Evolutionary conservation across 2,329 filamentous ascomycete genomes (phyloP).

Genomic region (Podosphaera aphanis): DNA sequence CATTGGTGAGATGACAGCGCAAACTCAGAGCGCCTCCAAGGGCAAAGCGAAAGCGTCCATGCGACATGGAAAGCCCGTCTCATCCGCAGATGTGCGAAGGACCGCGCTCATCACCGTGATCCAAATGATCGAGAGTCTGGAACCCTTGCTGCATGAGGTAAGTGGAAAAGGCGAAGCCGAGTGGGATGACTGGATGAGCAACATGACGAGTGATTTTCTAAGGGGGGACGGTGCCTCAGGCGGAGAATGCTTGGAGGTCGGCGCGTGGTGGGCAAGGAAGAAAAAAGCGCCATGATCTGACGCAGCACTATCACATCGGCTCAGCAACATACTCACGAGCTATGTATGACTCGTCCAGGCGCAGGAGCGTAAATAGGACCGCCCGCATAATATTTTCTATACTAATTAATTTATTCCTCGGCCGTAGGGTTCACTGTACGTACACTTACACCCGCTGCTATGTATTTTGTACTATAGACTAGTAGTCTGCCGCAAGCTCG

Average conservation of each 20-base stretch:
- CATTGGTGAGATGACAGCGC: conserved; percentile 36
- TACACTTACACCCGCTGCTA: too few species aligned
- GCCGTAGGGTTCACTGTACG: too few species aligned
- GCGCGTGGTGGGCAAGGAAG: conserved; percentile 81
- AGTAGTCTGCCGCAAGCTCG: too few species aligned
- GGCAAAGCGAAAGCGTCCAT: conserved; percentile 12
- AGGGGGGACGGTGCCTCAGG: conserved; percentile 55
- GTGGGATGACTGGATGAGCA: conserved; percentile 74
- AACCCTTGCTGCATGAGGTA: conserved; percentile 57
- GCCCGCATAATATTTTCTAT: too few species aligned
- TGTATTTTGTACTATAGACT: too few species aligned
- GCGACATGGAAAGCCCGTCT: conserved; percentile 18
- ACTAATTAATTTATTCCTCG: too few species aligned
- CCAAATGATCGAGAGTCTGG: conserved; percentile 64
- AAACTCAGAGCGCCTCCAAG: conserved; percentile 12
- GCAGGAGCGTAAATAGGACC: too few species aligned
- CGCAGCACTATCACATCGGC: too few species aligned
- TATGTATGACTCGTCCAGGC: too few species aligned
- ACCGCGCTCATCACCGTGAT: conserved; percentile 65
- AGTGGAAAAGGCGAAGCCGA: conserved; percentile 77
- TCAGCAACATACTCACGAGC: too few species aligned
- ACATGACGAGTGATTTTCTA: conserved; percentile 67
- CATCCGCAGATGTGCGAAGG: conserved; percentile 49
- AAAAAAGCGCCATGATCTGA: conserved; percentile 24
- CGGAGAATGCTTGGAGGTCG: conserved; percentile 68